A percentile compares a stretch with the other conserved stretches of the same genome.
These are phyloP conservation scores for Bombardia bombarda DNA, from an alignment of 495 filamentous ascomycete species.

Conservation along the genomic window DNA sequence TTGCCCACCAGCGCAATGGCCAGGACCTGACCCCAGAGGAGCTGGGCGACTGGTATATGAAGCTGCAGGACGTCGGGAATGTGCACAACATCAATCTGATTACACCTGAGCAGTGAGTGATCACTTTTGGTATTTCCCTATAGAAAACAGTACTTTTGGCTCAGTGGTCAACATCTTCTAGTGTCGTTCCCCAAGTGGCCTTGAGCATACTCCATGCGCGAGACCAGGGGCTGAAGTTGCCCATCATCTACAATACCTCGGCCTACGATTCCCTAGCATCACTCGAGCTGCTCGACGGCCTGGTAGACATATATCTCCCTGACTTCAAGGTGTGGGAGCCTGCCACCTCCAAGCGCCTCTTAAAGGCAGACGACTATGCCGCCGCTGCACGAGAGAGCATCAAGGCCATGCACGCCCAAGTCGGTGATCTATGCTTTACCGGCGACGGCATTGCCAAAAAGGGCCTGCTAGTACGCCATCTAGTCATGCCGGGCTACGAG, in stretches of 20 bases:
- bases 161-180: too few relatives aligned
- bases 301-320: conserved; percentile 71
- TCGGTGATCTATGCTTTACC: conserved; percentile 70
- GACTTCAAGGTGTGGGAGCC: conserved; percentile 72
- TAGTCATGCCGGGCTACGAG: conserved; percentile 71
- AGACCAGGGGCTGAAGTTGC: conserved; percentile 56
- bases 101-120: conserved; percentile 71
- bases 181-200: conserved; percentile 69
- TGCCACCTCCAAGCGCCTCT: conserved; percentile 53
- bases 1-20: conserved; percentile 64
- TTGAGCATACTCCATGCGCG: conserved; percentile 60
- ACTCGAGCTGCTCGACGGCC: conserved; percentile 57
- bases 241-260: conserved; percentile 73
- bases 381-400: conserved; percentile 60
- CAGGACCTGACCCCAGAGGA: conserved; percentile 69
- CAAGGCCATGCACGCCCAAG: conserved; percentile 66
- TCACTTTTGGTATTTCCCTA: too few relatives aligned
- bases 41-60: conserved; percentile 68
- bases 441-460: conserved; percentile 67
- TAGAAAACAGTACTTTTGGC: too few relatives aligned
- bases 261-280: conserved; percentile 64
- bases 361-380: conserved; percentile 68
- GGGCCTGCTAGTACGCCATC: conserved; percentile 62
- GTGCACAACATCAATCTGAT: conserved; percentile 78
- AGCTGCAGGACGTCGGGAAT: conserved; percentile 61